Percentiles rank a stretch among this genome's conserved stretches.
These are phyloP conservation scores for Melastoma candidum DNA, from an alignment of 441 rosid species.

Conservation along the genomic window DNA sequence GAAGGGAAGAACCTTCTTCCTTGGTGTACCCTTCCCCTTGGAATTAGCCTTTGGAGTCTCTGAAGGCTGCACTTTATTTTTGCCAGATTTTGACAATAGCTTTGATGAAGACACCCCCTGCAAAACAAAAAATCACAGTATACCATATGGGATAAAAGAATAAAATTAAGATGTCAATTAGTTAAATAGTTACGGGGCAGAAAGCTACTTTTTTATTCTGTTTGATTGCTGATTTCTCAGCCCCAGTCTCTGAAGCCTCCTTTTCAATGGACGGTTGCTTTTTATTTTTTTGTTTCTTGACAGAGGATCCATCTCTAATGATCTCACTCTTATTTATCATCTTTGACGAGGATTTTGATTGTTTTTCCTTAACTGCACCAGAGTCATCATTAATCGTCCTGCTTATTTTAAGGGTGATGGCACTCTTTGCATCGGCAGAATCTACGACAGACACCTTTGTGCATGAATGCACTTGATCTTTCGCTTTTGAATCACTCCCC, in stretches of 20 bases:
- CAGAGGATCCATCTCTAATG: constrained; percentile 35
- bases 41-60: constrained; percentile 49
- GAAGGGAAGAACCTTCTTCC: constrained; percentile 41
- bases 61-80: constrained; percentile 37
- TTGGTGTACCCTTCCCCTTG: constrained; percentile 56
- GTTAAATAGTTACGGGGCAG: not conserved
- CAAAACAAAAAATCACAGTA: constrained; percentile 7
- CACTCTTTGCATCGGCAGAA: constrained; percentile 36
- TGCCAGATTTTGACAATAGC: constrained; percentile 32
- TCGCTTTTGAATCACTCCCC: constrained; percentile 44
- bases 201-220: constrained; percentile 46
- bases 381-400: constrained; percentile 38
- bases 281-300: constrained; percentile 43
- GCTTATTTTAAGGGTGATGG: constrained; percentile 24
- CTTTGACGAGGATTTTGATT: constrained; percentile 38
- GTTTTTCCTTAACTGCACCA: constrained; percentile 47
- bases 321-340: constrained; percentile 35
- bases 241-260: constrained; percentile 28
- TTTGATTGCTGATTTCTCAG: constrained; percentile 21
- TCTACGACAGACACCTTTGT: constrained; percentile 27
- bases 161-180: too few species aligned
- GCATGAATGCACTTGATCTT: constrained; percentile 29
- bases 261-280: constrained; percentile 37
- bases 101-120: constrained; percentile 63
- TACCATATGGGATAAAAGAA: constrained; percentile 1